Conservation (phyloP, 345 rosid species). For the Orychophragmus violaceus region DNA sequence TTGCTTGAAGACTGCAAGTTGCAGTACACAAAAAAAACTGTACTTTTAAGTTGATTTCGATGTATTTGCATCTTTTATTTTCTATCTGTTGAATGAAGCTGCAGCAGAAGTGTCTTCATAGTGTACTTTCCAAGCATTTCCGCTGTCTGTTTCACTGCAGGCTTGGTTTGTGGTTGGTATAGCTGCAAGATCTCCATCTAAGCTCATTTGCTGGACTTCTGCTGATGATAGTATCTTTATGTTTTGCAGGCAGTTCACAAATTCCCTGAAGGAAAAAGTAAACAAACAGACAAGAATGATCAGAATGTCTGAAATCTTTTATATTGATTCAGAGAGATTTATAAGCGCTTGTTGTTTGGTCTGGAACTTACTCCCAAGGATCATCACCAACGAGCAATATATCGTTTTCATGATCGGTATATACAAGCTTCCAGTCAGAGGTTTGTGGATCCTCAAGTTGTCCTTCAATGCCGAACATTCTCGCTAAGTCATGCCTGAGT, state of each 20-base stretch:
- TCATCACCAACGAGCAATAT: conserved; percentile 94
- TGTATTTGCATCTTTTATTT: conserved; percentile 1
- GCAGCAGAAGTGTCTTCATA: conserved; percentile 79
- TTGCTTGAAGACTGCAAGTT: too few species aligned
- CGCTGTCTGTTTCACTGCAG: conserved; percentile 82
- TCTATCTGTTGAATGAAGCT: conserved; percentile 72
- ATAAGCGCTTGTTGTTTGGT: not conserved
- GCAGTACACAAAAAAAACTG: conserved; percentile 16
- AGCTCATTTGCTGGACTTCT: conserved; percentile 93
- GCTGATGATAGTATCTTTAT: conserved; percentile 85
- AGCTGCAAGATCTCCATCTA: conserved; percentile 82
- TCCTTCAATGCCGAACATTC: conserved; percentile 96
- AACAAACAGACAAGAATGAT: conserved; percentile 4
- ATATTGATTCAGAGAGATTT: not conserved
- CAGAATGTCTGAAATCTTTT: not conserved
- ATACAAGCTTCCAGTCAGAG: conserved; percentile 92
- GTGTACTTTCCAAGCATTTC: conserved; percentile 82
- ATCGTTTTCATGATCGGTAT: conserved; percentile 89
- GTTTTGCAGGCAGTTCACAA: conserved; percentile 78
- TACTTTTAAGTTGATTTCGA: conserved; percentile 14
- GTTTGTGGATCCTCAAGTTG: conserved; percentile 89
- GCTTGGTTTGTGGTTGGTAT: conserved; percentile 68
- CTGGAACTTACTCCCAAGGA: conserved; percentile 91
- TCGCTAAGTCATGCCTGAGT: conserved; percentile 79
- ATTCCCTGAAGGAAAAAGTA: conserved; percentile 14